phyloP scores from a whole-genome alignment of 306 rosid genomes.

The Glycyrrhiza uralensis region DNA sequence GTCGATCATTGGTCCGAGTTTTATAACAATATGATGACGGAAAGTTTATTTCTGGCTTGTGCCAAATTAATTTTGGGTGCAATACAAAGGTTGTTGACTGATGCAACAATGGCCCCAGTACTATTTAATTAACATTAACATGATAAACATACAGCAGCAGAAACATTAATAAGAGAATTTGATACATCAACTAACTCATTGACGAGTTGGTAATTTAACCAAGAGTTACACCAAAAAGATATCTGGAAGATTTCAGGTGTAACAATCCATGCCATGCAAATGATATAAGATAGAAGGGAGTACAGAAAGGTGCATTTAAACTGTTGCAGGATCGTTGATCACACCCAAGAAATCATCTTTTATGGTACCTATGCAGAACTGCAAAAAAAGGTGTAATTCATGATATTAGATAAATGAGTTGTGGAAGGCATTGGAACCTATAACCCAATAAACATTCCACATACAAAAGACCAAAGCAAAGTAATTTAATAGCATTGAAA shows the following conservation, averaged over 20 bases:
- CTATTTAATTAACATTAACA: neutral
- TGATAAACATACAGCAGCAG: neutral
- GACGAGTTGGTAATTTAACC: neutral
- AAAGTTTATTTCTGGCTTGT: too few species aligned
- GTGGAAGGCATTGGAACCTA: neutral
- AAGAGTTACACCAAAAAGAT: neutral
- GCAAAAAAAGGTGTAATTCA: constrained; percentile 23
- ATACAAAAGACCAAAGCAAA: neutral
- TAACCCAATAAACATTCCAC: neutral
- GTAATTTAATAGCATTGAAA: neutral
- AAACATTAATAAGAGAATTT: neutral
- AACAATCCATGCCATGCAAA: constrained; percentile 18
- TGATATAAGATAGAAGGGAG: neutral
- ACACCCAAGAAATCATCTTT: constrained; percentile 98
- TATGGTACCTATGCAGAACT: constrained; percentile 98
- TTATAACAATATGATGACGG: too few species aligned
- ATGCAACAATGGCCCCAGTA: neutral
- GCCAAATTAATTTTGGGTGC: too few species aligned
- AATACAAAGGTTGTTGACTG: neutral
- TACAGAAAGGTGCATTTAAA: constrained; percentile 23
- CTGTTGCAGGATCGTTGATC: constrained; percentile 77
- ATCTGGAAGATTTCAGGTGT: neutral
- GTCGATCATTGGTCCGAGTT: too few species aligned
- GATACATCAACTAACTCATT: neutral
- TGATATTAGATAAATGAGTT: neutral